A percentile compares a stretch with the other conserved stretches of the same genome.
Evolutionary conservation across 768 basidiomycete species (phyloP).

Genomic region (Lyophyllum atratum): DNA sequence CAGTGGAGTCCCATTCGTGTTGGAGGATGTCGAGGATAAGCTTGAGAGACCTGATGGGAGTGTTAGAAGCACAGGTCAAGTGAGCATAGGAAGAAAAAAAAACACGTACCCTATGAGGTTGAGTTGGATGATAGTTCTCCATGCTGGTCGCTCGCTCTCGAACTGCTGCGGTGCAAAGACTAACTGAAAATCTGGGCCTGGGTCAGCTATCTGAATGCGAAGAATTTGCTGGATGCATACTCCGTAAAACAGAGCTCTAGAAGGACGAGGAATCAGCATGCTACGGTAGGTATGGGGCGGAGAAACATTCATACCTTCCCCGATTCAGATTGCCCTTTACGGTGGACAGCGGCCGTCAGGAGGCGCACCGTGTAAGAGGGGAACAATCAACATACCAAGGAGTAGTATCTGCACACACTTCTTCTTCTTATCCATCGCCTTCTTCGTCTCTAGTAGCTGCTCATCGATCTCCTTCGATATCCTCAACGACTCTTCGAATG

Average conservation of each 20-base stretch:
- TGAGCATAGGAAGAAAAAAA: background rate
- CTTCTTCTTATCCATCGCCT: constrained; percentile 47
- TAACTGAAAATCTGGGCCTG: constrained; percentile 61
- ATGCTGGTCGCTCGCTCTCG: constrained; percentile 54
- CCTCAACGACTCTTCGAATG: constrained; percentile 42
- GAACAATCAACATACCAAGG: constrained; percentile 33
- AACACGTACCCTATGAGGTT: constrained; percentile 60
- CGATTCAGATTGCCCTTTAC: constrained; percentile 58
- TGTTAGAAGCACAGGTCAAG: background rate
- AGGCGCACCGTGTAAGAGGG: background rate
- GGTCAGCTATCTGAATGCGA: background rate
- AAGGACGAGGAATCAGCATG: background rate
- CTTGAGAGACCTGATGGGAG: constrained; percentile 51
- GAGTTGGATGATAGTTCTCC: constrained; percentile 68
- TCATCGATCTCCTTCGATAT: constrained; percentile 53
- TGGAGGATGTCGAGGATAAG: constrained; percentile 55
- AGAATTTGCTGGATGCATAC: constrained; percentile 25
- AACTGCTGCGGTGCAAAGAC: constrained; percentile 65
- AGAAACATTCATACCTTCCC: constrained; percentile 42
- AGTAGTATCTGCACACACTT: constrained; percentile 57
- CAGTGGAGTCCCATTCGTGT: constrained; percentile 39
- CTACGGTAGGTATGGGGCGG: background rate
- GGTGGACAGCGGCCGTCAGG: background rate
- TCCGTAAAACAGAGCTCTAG: constrained; percentile 53
- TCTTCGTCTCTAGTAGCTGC: constrained; percentile 43